These are phyloP conservation scores for Hirschfeldia incana DNA, from an alignment of 345 rosid genomes.

Conservation along the genomic window DNA sequence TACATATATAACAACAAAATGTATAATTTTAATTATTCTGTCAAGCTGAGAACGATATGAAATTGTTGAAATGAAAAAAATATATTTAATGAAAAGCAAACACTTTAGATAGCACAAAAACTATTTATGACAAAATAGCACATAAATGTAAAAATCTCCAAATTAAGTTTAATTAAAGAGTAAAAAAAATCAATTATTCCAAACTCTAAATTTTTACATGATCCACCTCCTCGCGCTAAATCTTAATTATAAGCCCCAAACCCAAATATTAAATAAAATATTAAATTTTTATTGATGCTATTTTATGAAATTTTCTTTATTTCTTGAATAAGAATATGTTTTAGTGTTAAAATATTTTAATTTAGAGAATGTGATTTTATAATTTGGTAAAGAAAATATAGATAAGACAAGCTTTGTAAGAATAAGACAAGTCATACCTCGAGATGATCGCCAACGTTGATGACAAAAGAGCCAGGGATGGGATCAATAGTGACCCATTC, in stretches of 20 bases:
- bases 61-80: background rate
- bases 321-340: background rate
- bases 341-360: background rate
- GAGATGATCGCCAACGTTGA: slow-evolving; percentile 91
- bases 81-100: background rate
- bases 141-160: background rate
- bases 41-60: background rate
- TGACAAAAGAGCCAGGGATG: slow-evolving; percentile 61
- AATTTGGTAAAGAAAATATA: background rate
- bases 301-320: too few species aligned
- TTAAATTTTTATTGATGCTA: background rate
- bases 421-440: slow-evolving; percentile 52
- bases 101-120: background rate
- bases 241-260: background rate
- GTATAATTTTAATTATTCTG: background rate
- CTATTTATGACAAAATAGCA: background rate
- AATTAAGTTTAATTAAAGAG: background rate
- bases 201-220: background rate
- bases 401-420: background rate
- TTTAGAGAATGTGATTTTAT: background rate
- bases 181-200: background rate
- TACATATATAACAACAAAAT: background rate
- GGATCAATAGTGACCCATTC: slow-evolving; percentile 83
- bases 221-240: background rate
- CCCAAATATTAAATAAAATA: background rate